phyloP scores from a whole-genome alignment of 768 basidiomycete genomes.

The Fomitopsis serialis region DNA sequence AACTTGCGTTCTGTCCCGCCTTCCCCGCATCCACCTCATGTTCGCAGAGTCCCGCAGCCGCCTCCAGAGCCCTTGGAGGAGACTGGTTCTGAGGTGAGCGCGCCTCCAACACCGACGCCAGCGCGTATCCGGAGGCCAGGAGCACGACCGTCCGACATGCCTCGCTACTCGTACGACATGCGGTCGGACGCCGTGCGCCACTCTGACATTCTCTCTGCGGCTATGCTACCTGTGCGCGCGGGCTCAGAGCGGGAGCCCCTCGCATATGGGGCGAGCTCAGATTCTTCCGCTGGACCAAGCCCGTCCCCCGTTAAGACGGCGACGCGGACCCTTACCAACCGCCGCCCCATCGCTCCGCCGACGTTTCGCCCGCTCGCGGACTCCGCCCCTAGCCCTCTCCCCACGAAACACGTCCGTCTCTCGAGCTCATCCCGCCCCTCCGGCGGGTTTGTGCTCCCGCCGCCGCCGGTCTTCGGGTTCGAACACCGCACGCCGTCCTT shows the following conservation, averaged over 20 bases:
- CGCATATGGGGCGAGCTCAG: not conserved
- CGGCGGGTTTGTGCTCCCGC: conserved; percentile 40
- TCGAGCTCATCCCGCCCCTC: conserved; percentile 84
- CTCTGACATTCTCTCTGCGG: not conserved
- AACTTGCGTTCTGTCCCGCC: not conserved
- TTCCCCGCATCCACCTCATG: not conserved
- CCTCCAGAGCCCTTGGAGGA: not conserved
- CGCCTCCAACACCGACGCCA: not conserved
- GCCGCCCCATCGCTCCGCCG: not conserved
- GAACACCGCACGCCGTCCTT: not conserved
- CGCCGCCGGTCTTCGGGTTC: not conserved
- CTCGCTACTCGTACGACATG: not conserved
- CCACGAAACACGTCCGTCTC: conserved; percentile 46
- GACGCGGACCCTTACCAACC: not conserved
- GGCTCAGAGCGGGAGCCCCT: not conserved
- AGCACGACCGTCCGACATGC: not conserved
- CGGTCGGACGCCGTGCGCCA: not conserved
- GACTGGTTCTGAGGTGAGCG: not conserved
- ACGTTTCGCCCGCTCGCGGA: not conserved
- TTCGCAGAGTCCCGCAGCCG: not conserved
- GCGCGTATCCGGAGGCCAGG: not conserved
- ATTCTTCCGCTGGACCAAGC: not conserved
- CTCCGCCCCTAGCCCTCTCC: not conserved
- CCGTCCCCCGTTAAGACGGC: not conserved
- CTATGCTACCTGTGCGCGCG: not conserved